These are phyloP conservation scores for Solanum ossicruentum DNA, from an alignment of 257 asterid genomes.

Conservation along the genomic window DNA sequence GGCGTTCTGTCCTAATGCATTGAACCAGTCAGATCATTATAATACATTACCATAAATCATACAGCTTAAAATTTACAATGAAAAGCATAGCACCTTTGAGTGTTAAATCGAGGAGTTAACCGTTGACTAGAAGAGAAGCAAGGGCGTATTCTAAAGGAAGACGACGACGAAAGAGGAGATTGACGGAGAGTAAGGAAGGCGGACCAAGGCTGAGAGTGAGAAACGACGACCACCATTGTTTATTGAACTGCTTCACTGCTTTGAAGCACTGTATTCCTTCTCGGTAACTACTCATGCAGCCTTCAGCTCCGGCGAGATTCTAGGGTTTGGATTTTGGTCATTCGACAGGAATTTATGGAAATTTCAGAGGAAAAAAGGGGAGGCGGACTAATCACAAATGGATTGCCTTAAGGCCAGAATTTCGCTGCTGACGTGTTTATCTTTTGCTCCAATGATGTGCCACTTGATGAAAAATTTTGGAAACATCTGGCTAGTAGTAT, in stretches of 20 bases:
- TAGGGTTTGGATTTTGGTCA: background rate
- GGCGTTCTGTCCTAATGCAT: background rate
- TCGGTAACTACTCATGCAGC: slow-evolving; percentile 43
- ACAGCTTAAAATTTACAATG: background rate
- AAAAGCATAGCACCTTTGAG: slow-evolving; percentile 25
- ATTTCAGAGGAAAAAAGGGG: background rate
- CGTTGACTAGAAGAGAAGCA: slow-evolving; percentile 33
- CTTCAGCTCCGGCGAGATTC: background rate
- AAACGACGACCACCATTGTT: slow-evolving; percentile 23
- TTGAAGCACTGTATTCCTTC: slow-evolving; percentile 22
- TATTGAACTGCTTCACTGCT: slow-evolving; percentile 2
- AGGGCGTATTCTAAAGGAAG: slow-evolving; percentile 28
- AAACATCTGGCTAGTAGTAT: background rate
- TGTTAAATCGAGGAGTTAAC: slow-evolving; percentile 25
- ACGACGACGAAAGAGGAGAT: slow-evolving; percentile 22
- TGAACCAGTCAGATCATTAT: background rate
- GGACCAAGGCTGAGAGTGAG: slow-evolving; percentile 26
- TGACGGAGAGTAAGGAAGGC: slow-evolving; percentile 8
- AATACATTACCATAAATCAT: background rate
- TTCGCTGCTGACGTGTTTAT: slow-evolving; percentile 11
- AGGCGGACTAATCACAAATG: slow-evolving; percentile 5
- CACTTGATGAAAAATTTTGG: background rate
- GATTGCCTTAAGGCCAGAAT: background rate
- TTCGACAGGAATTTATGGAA: background rate
- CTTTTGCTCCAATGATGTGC: background rate